Evolutionary conservation across 2,329 filamentous ascomycete species (phyloP).

Genomic region (Epichloe bromicola): DNA sequence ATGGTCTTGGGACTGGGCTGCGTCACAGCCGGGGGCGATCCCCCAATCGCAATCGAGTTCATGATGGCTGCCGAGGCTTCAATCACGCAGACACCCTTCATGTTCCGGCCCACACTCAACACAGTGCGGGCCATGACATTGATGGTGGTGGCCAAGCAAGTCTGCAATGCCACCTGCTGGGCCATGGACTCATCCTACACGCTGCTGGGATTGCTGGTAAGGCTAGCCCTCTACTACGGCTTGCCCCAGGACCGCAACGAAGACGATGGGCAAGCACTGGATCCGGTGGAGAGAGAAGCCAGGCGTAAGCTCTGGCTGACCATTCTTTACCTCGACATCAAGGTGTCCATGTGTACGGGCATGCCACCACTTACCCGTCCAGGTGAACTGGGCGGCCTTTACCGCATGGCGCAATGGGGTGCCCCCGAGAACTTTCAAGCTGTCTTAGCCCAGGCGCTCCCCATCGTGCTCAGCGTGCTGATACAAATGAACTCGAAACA

Average conservation of each 20-base stretch:
- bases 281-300: slow-evolving; percentile 15
- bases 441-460: slow-evolving; percentile 19
- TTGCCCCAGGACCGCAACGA: slow-evolving; percentile 18
- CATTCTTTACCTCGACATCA: slow-evolving; percentile 23
- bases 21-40: slow-evolving; percentile 18
- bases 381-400: slow-evolving; percentile 17
- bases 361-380: slow-evolving; percentile 22
- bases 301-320: slow-evolving; percentile 22
- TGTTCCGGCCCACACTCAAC: slow-evolving; percentile 23
- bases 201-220: slow-evolving; percentile 20
- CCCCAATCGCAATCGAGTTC: slow-evolving; percentile 20
- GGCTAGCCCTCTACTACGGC: slow-evolving; percentile 21
- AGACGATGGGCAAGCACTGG: slow-evolving; percentile 12
- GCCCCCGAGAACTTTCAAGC: slow-evolving; percentile 18
- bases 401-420: slow-evolving; percentile 14
- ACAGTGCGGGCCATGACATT: slow-evolving; percentile 18
- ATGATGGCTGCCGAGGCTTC: slow-evolving; percentile 25
- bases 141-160: slow-evolving; percentile 23
- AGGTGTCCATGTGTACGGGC: slow-evolving; percentile 21
- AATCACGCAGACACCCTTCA: slow-evolving; percentile 24
- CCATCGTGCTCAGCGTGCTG: slow-evolving; percentile 18
- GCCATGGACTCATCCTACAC: slow-evolving; percentile 24
- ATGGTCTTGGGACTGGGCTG: slow-evolving; percentile 23
- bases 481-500: slow-evolving; percentile 20
- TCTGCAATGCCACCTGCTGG: slow-evolving; percentile 25